These are phyloP conservation scores for Wakefieldia striispora DNA, from an alignment of 768 basidiomycete species.

Conservation along the genomic window DNA sequence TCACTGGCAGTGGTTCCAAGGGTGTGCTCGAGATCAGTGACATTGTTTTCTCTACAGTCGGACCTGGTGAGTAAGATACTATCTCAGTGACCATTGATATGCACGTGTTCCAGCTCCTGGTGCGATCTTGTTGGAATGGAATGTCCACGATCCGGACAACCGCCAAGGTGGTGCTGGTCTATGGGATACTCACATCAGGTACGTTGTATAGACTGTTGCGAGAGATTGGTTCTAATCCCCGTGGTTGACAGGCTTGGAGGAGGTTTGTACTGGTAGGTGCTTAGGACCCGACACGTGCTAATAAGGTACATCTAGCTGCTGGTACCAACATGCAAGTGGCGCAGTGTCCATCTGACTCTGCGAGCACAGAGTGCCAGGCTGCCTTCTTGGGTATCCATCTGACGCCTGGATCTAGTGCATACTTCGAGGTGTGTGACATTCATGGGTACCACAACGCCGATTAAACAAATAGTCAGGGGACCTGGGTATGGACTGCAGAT, in stretches of 20 bases:
- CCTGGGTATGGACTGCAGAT: conserved; percentile 82
- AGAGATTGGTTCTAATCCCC: background rate
- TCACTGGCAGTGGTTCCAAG: conserved; percentile 41
- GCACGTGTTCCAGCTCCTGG: conserved; percentile 33
- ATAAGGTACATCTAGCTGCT: conserved; percentile 32
- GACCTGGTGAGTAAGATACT: conserved; percentile 33
- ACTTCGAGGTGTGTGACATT: conserved; percentile 51
- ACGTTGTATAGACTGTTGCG: background rate
- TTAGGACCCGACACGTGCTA: background rate
- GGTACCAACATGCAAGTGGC: conserved; percentile 50
- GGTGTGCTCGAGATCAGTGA: conserved; percentile 64
- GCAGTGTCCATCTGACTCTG: conserved; percentile 43
- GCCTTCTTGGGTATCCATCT: conserved; percentile 68
- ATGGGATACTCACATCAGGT: conserved; percentile 48
- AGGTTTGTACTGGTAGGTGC: conserved; percentile 8
- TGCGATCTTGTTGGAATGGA: conserved; percentile 56
- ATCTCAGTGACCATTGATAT: background rate
- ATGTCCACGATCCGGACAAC: conserved; percentile 53
- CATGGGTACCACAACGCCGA: background rate
- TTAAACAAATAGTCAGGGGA: conserved; percentile 41
- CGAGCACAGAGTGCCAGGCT: conserved; percentile 49
- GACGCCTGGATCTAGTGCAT: conserved; percentile 49
- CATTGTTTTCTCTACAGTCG: conserved; percentile 57
- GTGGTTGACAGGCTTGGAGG: conserved; percentile 25
- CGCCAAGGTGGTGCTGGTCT: conserved; percentile 52